Evolutionary conservation across 306 rosid species (phyloP), one percentile per base, ranked within the genome.

Genomic region (Lablab purpureus): DNA sequence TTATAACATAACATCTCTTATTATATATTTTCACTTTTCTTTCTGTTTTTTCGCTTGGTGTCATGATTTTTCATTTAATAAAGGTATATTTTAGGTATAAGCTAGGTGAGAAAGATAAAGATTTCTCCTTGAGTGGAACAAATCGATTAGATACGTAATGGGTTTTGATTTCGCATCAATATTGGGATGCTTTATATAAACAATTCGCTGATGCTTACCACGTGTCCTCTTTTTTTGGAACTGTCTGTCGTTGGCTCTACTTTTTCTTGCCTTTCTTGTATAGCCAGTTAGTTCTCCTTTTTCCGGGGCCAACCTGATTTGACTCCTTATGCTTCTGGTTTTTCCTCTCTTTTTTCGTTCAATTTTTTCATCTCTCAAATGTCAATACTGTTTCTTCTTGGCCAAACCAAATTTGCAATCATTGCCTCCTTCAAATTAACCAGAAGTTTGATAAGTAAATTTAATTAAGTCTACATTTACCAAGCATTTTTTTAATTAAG

Each of bases 191-290:
- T 75, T 69, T 9, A 18, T 50, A 54, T 67, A 74, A 73, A 37
- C 32, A 72, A 47, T 30, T 72, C 30, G 49, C 21, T 76, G 77
- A 81, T 87, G 90, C 83, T 58, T 25, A 65, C 88, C 86, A 86
- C 84, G 85, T 84, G 90, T 87, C 85, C 70, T 70, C 34, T 60
- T 80, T 49, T 70, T 25, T 49, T 14, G 73, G 51, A 68, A 27
- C 68, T 21, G 78, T 71, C 30, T 66, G 60, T 60, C 69, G 30
- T 80, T 71, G 78, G 45, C 79, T 81, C 56, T n/a, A 7, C 70
- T 62, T 69, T 81, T 41, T 22, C 67, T 78, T 78, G 22, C 85
- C 65, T 56, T 52, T 50, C 23, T 17, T 30, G 7, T n/a, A 49
- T 28, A 37, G 51, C 80, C 58, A 28, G 41, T 67, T 60, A 10